Evolutionary conservation across 345 rosid genomes (phyloP), one percentile per base, ranked within the genome.

Genomic region (Eucalyptus pauciflora): DNA sequence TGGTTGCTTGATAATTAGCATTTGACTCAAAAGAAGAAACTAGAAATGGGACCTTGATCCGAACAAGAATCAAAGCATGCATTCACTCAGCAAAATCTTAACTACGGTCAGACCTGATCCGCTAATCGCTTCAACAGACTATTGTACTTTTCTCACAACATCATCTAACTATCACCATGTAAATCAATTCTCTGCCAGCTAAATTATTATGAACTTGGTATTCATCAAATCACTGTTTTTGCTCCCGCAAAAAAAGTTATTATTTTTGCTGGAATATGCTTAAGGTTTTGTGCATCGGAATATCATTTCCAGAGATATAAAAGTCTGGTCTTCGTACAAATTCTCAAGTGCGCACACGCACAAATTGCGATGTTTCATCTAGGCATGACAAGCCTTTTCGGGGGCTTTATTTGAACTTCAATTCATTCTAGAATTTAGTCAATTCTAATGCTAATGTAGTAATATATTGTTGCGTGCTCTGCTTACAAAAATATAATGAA

Each of bases 181-280:
- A 67, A 31, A 29, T 58, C 64, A 58, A 58, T 58, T 58, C 0
- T 25, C 67, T 0, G 67, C 67, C 67, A 24, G 67, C 67, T 11
- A 58, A 58, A 29, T 62, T 29, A 29, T 62, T 62, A 62, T 62
- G 71, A 62, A 62, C 5, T 62, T 29, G 1, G 3, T 7, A 62
- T 5, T 62, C 71, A 62, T 29, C 37, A 6, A 29, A 62, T 1
- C 24, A 31, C 79, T 69, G 43, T 3, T 69, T 69, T 33, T 69
- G 43, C 45, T 33, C 45, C 80, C 13, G 4, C 80, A 0, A 8
- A 60, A 16, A 0, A 69, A 9, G 1, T 5, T 69, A 33, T 4
- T 33, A 52, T 16, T 17, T 69, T 69, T 17, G 80, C 80, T 69
- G 25, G 22, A 33, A 69, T 33, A 69, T 17, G 45, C 43, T 31